Percentiles rank a stretch among this genome's conserved stretches.
Conservation (phyloP, 2,329 filamentous ascomycete genomes). For the Teratosphaeria destructans region DNA sequence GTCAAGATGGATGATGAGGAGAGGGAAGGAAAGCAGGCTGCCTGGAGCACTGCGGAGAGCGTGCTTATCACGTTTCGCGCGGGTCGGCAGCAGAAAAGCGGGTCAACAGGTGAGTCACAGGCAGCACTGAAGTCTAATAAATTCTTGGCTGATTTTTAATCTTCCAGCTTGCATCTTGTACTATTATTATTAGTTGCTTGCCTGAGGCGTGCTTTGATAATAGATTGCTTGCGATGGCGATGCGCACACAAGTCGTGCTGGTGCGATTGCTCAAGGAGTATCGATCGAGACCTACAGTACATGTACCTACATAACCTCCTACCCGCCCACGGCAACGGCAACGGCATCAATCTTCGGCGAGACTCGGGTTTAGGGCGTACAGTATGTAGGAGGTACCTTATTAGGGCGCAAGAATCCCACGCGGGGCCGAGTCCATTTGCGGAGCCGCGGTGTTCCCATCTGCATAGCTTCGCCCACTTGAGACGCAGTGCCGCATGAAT, state of each 20-base stretch:
- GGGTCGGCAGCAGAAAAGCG: not conserved
- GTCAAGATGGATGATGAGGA: slow-evolving; percentile 6
- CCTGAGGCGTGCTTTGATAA: not conserved
- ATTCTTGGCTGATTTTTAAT: not conserved
- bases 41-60: not conserved
- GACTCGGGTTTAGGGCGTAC: not conserved
- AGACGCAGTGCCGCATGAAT: not conserved
- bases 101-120: not conserved
- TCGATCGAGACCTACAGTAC: too few species aligned
- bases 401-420: not conserved
- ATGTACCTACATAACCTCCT: not conserved
- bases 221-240: not conserved
- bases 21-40: slow-evolving; percentile 1
- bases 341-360: not conserved
- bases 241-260: not conserved
- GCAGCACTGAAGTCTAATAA: not conserved
- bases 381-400: not conserved
- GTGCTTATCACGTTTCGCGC: not conserved
- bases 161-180: not conserved
- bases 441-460: not conserved
- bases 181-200: not conserved
- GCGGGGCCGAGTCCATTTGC: not conserved
- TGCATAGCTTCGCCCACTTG: not conserved
- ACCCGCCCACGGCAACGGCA: not conserved
- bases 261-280: not conserved